Base-by-base conservation (phyloP, 176 grass and related monocot species). In the Lolium multiflorum region DNA sequence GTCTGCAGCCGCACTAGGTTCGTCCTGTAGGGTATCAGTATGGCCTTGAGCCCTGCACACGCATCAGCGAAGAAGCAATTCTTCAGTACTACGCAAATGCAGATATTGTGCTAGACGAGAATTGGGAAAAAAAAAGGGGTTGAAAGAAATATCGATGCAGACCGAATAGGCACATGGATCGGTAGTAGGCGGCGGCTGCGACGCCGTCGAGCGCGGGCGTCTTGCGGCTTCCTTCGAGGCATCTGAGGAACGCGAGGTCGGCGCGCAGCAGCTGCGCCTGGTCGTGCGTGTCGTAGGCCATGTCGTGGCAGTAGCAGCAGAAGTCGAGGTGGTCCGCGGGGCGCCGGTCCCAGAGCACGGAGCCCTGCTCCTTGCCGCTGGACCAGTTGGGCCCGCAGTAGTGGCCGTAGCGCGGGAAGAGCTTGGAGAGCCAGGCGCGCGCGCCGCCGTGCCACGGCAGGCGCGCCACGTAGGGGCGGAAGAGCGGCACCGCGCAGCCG, bases 241-340 rank as follows among this genome's bases (percentile, higher is more conserved):
- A 99, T 50, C 95, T 82, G 16, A 99, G 94, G 87, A 96, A 99
- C 22, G 94, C 78, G 68, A 99, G 86, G 86, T 99, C 94, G 52
- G 97, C 94, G 80, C 90, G 91, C 71, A 99, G 90, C 78, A 99
- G 94, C 85, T 91, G 86, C 0, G 89, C 94, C 85, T 99, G 97
- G 79, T 99, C 97, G 82, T 96, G 87, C 1, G 97, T 96, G 80
- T 99, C 97, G 83, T 96, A 99, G 24, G 94, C 94, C 71, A 99
- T 99, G 82, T 99, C 94, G 88, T 99, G 97, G 88, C 97, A 99
- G 85, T 96, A 99, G 83, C 97, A 99, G 88, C 97, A 99, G 82
- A 96, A 95, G 82, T 99, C 97, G 41, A 99, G 88, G 90, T 91
- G 95, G 82, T 99, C 94, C 37, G 94, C 86, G 43, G 97, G 94